Evolutionary conservation across 169 alveolate species (phyloP), one percentile per base, ranked within the genome.

Genomic region (Plasmodium billcollinsi): DNA sequence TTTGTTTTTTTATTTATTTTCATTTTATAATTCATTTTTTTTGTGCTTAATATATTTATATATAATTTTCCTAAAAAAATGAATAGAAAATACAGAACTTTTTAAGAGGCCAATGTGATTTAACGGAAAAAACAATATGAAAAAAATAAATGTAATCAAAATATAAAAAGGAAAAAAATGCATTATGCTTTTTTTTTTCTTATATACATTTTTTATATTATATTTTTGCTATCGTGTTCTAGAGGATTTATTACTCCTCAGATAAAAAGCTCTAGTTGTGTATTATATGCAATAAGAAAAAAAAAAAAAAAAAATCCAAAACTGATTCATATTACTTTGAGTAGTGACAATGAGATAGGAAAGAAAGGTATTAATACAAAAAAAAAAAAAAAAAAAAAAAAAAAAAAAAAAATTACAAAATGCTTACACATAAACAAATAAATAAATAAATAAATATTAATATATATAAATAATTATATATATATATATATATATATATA

Each of bases 261-360:
- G 45, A 47, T 61, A 15, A 73, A 29, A 26, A 86, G 62, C 15
- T 14, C 76, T 54, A 71, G 50, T 54, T 71, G 14, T 29, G 49
- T 29, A 33, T 65, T 86, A 66, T 86, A 66, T 73, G 92, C 92
- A 47, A 70, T 72, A 24, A 70, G 24, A 61, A 85, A 58, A 62
- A 83, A 85, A 54, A 86, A 86, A 26, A 86, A 86, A 86, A 86
- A 86, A 86, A 45, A 15, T 2, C 20, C 88, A 2, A 86, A 67
- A 70, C 24, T 71, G 21, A 50, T 86, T 47, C 66, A 86, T 50
- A 86, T 86, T 72, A 86, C 92, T 52, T 88, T 86, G 49, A 86
- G 75, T 52, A 74, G 76, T 20, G 92, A 86, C 58, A 86, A 86
- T 72, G 92, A 86, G 49, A 86, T 86, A 86, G 92, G 92, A 72